Conservation (phyloP, 2,329 filamentous ascomycete species). For the Knufia fluminis region DNA sequence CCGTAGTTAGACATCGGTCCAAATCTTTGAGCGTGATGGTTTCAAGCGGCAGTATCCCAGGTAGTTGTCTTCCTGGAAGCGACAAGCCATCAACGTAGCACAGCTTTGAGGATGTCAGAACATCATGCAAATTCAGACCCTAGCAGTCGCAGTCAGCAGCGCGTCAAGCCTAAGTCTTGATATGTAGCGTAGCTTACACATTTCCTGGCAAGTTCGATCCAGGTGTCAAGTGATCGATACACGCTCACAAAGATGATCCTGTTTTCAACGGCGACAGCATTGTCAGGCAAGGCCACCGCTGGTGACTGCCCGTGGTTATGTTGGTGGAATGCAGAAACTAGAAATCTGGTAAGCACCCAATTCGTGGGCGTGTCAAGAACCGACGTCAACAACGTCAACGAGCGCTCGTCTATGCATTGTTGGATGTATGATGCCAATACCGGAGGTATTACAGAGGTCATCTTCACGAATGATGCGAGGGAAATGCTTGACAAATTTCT, state of each 20-base stretch:
- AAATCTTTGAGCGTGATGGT: conserved; percentile 14
- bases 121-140: conserved; percentile 24
- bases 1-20: neutral
- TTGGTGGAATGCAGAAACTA: conserved; percentile 35
- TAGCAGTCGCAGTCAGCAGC: conserved; percentile 8
- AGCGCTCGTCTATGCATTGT: conserved; percentile 28
- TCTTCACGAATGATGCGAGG: conserved; percentile 11
- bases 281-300: neutral
- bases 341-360: conserved; percentile 40
- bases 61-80: neutral
- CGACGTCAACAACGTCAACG: conserved; percentile 36
- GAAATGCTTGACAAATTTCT: neutral
- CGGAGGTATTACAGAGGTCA: conserved; percentile 34
- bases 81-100: conserved; percentile 68
- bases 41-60: conserved; percentile 11
- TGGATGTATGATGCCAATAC: conserved; percentile 31
- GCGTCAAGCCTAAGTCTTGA: neutral
- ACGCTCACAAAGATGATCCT: conserved; percentile 74
- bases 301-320: conserved; percentile 11
- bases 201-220: conserved; percentile 57
- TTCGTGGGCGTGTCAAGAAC: conserved; percentile 42
- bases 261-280: conserved; percentile 1
- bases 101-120: conserved; percentile 52
- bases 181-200: conserved; percentile 42
- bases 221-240: conserved; percentile 67